Percentiles rank a stretch among this genome's conserved stretches.
Evolutionary conservation across 257 asterid genomes (phyloP).

Genomic region (Perilla frutescens): DNA sequence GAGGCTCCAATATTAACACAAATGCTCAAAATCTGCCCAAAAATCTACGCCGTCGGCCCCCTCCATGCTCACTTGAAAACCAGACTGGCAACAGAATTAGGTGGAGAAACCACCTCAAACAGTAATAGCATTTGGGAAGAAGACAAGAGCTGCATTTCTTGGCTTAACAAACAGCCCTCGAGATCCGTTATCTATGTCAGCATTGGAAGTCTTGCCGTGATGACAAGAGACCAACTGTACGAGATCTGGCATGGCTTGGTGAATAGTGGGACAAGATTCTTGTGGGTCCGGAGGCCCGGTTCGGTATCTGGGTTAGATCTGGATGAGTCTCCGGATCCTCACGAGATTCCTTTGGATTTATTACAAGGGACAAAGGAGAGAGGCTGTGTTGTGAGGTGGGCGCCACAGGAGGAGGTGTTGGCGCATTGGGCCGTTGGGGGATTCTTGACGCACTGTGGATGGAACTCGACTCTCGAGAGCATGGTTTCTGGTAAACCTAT

Average conservation of each 20-base stretch:
- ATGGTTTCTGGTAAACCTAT: constrained; percentile 48
- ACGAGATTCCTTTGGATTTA: constrained; percentile 35
- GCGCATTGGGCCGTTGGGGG: constrained; percentile 49
- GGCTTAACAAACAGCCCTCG: constrained; percentile 60
- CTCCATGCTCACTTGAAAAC: constrained; percentile 59
- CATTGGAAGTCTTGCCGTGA: constrained; percentile 61
- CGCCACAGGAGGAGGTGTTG: constrained; percentile 56
- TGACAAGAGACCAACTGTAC: constrained; percentile 45
- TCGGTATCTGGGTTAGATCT: constrained; percentile 34
- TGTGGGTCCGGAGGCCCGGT: constrained; percentile 68
- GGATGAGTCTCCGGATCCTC: neutral
- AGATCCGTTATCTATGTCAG: constrained; percentile 66
- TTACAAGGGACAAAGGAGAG: constrained; percentile 42
- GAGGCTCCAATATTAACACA: constrained; percentile 55
- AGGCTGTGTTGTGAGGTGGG: constrained; percentile 51
- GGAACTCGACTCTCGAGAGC: constrained; percentile 56
- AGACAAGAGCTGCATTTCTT: constrained; percentile 55
- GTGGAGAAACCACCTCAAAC: constrained; percentile 14
- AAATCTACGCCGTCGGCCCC: constrained; percentile 68
- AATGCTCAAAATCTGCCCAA: constrained; percentile 45
- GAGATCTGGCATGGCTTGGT: constrained; percentile 76
- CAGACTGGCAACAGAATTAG: neutral
- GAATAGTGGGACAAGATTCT: constrained; percentile 59
- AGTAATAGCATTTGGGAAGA: constrained; percentile 61
- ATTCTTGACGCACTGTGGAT: constrained; percentile 55